Conservation (phyloP, 768 basidiomycete genomes). For the Trametes elegans region DNA sequence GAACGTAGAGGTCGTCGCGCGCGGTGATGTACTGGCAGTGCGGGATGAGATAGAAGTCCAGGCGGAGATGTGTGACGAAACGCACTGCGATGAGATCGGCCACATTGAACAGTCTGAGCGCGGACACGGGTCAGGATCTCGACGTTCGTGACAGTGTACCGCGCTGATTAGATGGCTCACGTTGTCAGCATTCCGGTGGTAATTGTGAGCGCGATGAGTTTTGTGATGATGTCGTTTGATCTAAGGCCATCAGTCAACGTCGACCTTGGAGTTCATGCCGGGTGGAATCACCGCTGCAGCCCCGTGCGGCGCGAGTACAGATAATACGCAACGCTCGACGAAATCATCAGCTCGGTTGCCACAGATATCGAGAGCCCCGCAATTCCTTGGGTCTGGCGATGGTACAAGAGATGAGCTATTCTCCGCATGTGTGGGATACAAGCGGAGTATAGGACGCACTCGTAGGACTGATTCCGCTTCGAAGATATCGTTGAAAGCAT, state of each 20-base stretch:
- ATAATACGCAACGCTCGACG: not conserved
- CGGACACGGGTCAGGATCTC: not conserved
- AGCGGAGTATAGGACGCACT: not conserved
- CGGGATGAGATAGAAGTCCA: too few relatives aligned
- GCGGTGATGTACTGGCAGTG: not conserved
- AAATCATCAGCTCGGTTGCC: not conserved
- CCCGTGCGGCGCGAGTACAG: not conserved
- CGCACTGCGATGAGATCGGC: not conserved
- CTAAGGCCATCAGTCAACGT: not conserved
- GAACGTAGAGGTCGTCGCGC: not conserved
- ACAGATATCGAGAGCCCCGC: not conserved
- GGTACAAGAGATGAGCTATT: not conserved
- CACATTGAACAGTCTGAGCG: not conserved
- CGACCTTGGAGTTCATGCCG: not conserved
- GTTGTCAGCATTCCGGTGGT: slow-evolving; percentile 1
- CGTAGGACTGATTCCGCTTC: not conserved
- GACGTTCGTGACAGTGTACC: not conserved
- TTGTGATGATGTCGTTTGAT: slow-evolving; percentile 2
- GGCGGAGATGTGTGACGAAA: not conserved
- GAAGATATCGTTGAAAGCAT: not conserved
- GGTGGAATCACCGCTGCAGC: not conserved
- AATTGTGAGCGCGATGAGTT: not conserved
- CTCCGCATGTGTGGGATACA: not conserved
- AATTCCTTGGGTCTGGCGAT: not conserved
- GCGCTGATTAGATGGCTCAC: not conserved